Conservation (phyloP, 2,329 filamentous ascomycete species). For the Ophiocordyceps camponoti-floridani region DNA sequence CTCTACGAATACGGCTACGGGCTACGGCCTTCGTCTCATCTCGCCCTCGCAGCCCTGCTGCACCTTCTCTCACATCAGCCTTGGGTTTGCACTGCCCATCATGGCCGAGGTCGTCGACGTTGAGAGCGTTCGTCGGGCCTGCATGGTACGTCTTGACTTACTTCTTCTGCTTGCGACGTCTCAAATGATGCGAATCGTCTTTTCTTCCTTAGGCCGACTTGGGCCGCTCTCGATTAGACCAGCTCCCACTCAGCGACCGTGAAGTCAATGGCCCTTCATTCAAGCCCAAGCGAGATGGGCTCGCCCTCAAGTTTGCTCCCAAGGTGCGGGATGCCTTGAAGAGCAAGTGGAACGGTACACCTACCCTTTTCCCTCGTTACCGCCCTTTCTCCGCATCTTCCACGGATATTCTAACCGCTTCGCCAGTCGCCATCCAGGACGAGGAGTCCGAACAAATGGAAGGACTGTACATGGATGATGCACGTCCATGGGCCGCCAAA, state of each 20-base stretch:
- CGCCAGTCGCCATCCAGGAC: slow-evolving; percentile 6
- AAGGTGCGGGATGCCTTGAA: slow-evolving; percentile 3
- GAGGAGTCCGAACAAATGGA: slow-evolving; percentile 8
- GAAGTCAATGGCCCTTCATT: slow-evolving; percentile 5
- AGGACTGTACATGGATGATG: slow-evolving; percentile 6
- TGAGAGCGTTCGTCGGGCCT: too few species aligned
- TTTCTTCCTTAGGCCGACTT: slow-evolving; percentile 6
- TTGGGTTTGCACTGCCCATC: too few species aligned
- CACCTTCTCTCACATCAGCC: too few species aligned
- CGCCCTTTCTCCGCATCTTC: neutral
- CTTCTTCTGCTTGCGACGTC: neutral
- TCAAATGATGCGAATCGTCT: neutral
- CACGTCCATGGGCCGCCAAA: slow-evolving; percentile 7
- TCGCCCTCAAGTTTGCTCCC: slow-evolving; percentile 3
- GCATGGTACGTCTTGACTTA: neutral
- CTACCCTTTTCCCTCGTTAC: too few species aligned
- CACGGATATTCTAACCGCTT: slow-evolving; percentile 1
- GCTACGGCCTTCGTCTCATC: too few species aligned
- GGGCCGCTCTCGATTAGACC: slow-evolving; percentile 6
- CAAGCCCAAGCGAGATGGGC: slow-evolving; percentile 1
- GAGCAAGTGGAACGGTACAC: slow-evolving; percentile 7
- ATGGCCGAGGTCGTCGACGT: too few species aligned
- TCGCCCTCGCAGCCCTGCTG: too few species aligned
- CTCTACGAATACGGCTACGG: neutral
- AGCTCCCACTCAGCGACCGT: slow-evolving; percentile 6